Evolutionary conservation across 352 stramenopile species (phyloP).

Genomic region (Aphanomyces stellatus): DNA sequence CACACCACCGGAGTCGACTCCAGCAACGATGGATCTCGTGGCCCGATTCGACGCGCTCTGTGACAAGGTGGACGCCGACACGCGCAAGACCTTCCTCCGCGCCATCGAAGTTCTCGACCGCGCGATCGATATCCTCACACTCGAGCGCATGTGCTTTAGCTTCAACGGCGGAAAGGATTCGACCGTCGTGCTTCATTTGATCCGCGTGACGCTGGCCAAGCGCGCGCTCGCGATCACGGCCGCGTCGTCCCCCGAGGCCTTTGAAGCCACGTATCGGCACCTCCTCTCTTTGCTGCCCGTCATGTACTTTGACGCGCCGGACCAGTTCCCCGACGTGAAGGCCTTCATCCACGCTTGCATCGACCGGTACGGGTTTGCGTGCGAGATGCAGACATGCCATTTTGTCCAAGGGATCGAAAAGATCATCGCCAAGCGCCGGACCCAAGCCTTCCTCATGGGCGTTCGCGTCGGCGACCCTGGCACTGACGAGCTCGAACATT

Average conservation of each 20-base stretch:
- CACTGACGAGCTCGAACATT: conserved; percentile 78
- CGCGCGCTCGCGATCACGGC: conserved; percentile 32
- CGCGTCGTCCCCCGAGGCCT: conserved; percentile 27
- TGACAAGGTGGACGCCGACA: conserved; percentile 32
- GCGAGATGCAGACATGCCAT: conserved; percentile 77
- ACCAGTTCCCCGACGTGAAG: conserved; percentile 92
- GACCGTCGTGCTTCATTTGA: conserved; percentile 85
- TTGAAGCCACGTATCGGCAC: conserved; percentile 37
- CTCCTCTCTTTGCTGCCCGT: conserved; percentile 58
- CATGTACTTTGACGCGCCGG: conserved; percentile 95
- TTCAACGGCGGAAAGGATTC: conserved; percentile 93
- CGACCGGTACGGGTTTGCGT: conserved; percentile 29
- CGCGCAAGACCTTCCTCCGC: conserved; percentile 45
- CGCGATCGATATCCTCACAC: conserved; percentile 69
- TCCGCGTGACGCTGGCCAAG: conserved; percentile 76
- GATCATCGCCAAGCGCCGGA: conserved; percentile 74
- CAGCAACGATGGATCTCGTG: conserved; percentile 4
- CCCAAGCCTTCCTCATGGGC: conserved; percentile 88
- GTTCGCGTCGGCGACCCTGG: conserved; percentile 90
- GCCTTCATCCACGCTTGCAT: conserved; percentile 79
- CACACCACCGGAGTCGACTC: not conserved
- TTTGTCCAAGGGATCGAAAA: conserved; percentile 91
- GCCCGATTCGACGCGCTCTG: conserved; percentile 58
- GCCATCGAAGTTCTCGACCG: conserved; percentile 66
- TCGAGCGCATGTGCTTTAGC: conserved; percentile 75